Conservation (phyloP, 1,139 yeast genomes). For the Blastobotrys illinoisensis region DNA sequence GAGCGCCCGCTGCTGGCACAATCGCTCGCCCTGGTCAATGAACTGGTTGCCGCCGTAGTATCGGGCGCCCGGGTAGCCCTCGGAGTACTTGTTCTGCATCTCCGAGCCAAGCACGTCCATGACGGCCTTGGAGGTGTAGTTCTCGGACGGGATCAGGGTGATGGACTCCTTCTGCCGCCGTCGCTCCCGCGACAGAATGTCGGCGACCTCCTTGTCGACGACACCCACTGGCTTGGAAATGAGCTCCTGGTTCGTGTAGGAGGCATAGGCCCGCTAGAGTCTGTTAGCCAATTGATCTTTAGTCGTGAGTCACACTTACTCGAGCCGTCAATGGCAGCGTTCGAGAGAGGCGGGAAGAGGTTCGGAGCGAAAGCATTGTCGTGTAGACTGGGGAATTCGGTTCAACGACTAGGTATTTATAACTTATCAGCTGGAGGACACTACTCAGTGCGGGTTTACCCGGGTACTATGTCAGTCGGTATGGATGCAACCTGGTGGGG, state of each 20-base stretch:
- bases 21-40: slow-evolving; percentile 85
- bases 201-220: slow-evolving; percentile 35
- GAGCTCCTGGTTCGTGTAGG: slow-evolving; percentile 10
- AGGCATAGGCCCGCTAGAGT: slow-evolving; percentile 7
- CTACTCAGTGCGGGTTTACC: background rate
- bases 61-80: slow-evolving; percentile 96
- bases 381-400: background rate
- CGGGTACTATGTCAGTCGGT: background rate
- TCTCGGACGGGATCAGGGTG: slow-evolving; percentile 92
- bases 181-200: slow-evolving; percentile 79
- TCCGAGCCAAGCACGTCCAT: slow-evolving; percentile 97
- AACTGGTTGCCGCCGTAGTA: slow-evolving; percentile 96
- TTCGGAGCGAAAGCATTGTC: background rate
- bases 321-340: background rate
- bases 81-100: slow-evolving; percentile 97
- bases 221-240: slow-evolving; percentile 26
- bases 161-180: slow-evolving; percentile 93
- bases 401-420: background rate
- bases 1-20: slow-evolving; percentile 91
- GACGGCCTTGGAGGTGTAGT: slow-evolving; percentile 93
- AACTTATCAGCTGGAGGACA: background rate
- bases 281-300: background rate
- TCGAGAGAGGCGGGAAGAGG: background rate
- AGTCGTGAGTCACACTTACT: background rate
- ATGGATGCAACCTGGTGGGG: background rate